These are phyloP conservation scores for Tubosaeta sp. DNA, from an alignment of 768 basidiomycete species.

Conservation along the genomic window DNA sequence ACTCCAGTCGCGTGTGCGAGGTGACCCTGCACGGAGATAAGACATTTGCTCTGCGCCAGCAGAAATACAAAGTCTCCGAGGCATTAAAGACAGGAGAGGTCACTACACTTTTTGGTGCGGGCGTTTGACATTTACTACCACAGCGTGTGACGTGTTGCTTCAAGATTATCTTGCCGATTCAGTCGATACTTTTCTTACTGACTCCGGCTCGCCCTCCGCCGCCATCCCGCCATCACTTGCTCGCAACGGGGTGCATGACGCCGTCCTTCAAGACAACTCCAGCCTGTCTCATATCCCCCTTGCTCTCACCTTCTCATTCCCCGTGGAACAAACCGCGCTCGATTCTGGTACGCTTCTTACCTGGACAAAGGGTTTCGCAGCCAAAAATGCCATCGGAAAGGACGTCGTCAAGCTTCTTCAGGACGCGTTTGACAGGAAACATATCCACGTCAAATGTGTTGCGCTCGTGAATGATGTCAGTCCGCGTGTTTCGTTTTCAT, in stretches of 20 bases:
- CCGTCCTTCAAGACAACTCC: slow-evolving; percentile 13
- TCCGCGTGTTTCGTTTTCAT: slow-evolving; percentile 31
- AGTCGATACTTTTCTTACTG: slow-evolving; percentile 90
- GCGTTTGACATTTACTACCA: not conserved
- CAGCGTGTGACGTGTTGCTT: slow-evolving; percentile 10
- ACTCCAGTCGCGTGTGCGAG: slow-evolving; percentile 84
- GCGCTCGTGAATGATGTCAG: slow-evolving; percentile 93
- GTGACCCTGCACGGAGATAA: slow-evolving; percentile 87
- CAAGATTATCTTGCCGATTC: slow-evolving; percentile 97
- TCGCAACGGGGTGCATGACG: slow-evolving; percentile 11
- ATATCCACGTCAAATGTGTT: slow-evolving; percentile 86
- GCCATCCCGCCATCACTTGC: slow-evolving; percentile 26
- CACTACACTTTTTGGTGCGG: slow-evolving; percentile 74
- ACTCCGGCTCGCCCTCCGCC: slow-evolving; percentile 28
- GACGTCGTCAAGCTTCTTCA: slow-evolving; percentile 89
- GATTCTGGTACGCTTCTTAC: slow-evolving; percentile 87
- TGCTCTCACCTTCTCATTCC: slow-evolving; percentile 96
- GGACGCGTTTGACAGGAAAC: slow-evolving; percentile 88
- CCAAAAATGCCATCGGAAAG: slow-evolving; percentile 82
- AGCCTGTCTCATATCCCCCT: slow-evolving; percentile 55
- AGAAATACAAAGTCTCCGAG: slow-evolving; percentile 96
- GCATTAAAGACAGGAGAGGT: slow-evolving; percentile 91
- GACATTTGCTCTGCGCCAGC: slow-evolving; percentile 85
- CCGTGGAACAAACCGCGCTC: slow-evolving; percentile 94
- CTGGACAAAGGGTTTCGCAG: slow-evolving; percentile 96